Conservation (phyloP, 1,139 yeast species). For the Taphrina sp. region DNA sequence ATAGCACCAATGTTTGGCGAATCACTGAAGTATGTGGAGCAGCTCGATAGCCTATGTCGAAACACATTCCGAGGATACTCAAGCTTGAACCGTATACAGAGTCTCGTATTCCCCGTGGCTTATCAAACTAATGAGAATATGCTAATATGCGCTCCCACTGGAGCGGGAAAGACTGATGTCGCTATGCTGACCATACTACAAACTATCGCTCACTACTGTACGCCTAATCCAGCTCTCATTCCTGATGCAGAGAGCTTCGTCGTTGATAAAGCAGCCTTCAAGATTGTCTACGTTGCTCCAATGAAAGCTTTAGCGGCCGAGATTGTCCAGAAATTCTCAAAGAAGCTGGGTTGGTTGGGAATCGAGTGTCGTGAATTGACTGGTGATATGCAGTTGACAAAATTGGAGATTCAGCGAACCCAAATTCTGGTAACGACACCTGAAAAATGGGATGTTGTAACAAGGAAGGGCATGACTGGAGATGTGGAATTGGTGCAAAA, state of each 20-base stretch:
- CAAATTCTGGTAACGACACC: conserved; percentile 96
- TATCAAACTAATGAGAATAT: conserved; percentile 90
- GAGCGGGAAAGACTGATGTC: conserved; percentile 99
- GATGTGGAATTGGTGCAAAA: conserved; percentile 83
- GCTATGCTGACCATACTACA: conserved; percentile 82
- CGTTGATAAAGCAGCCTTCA: conserved; percentile 77
- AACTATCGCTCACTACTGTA: conserved; percentile 69
- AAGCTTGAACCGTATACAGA: conserved; percentile 82
- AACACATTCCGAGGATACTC: conserved; percentile 81
- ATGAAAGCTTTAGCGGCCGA: conserved; percentile 96
- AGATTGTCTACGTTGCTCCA: conserved; percentile 93
- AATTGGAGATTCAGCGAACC: conserved; percentile 75
- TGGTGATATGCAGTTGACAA: conserved; percentile 94
- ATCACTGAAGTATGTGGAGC: conserved; percentile 54
- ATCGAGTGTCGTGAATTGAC: conserved; percentile 84
- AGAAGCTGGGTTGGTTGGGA: conserved; percentile 79
- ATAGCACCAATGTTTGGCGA: conserved; percentile 52
- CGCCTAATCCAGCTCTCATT: conserved; percentile 39
- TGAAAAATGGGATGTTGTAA: conserved; percentile 98
- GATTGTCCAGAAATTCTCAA: conserved; percentile 83
- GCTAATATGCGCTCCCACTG: conserved; percentile 98
- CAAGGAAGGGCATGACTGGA: conserved; percentile 73
- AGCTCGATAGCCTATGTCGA: conserved; percentile 72
- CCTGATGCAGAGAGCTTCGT: conserved; percentile 49
- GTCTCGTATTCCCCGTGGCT: conserved; percentile 87